phyloP scores from a whole-genome alignment of 805 yeast species.

The Candida ovalis region DNA sequence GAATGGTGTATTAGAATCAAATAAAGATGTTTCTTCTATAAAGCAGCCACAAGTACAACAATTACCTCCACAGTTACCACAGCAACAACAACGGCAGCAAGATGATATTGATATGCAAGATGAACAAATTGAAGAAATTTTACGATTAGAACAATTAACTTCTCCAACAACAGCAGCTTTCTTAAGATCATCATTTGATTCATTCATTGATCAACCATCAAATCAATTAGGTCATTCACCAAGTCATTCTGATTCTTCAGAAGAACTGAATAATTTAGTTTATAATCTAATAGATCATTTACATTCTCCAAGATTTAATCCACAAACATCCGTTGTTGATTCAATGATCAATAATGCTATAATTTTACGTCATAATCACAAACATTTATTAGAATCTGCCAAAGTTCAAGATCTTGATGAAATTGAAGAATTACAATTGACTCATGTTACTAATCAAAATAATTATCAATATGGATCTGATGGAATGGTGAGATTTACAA shows the following conservation, averaged over 20 bases:
- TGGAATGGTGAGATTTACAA: neutral
- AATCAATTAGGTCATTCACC: neutral
- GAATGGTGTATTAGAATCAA: slow-evolving; percentile 1
- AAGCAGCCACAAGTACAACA: neutral
- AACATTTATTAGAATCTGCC: neutral
- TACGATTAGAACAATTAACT: neutral
- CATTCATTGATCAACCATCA: neutral
- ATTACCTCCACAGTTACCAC: neutral
- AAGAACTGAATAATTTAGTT: slow-evolving; percentile 1
- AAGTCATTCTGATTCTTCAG: neutral
- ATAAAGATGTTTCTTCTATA: neutral
- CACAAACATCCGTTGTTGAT: slow-evolving; percentile 4
- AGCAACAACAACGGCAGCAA: neutral
- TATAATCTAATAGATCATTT: slow-evolving; percentile 7
- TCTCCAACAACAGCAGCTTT: neutral
- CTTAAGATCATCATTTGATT: neutral
- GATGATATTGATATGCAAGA: neutral
- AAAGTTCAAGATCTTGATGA: neutral
- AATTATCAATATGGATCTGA: neutral
- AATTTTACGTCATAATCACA: neutral
- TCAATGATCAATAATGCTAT: slow-evolving; percentile 9
- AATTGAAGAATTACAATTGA: slow-evolving; percentile 1
- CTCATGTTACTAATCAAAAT: neutral
- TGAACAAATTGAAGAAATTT: neutral
- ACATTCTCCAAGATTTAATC: slow-evolving; percentile 9